phyloP scores from a whole-genome alignment of 2,329 filamentous ascomycete genomes.

The Aureobasidium sp. region DNA sequence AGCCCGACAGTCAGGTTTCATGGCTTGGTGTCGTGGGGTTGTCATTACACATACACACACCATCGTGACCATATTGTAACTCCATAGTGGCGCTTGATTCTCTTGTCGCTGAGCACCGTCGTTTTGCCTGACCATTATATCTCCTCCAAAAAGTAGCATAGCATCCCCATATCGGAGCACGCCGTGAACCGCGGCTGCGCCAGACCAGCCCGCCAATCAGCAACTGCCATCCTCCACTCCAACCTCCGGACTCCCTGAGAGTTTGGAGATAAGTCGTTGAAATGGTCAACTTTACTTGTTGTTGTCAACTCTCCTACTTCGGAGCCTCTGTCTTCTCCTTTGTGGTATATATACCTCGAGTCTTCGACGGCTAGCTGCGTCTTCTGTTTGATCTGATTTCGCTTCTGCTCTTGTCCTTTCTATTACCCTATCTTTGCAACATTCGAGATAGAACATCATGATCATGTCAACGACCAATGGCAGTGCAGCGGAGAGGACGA shows the following conservation, averaged over 20 bases:
- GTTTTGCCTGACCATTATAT: neutral
- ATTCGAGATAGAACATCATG: neutral
- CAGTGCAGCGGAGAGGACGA: slow-evolving; percentile 22
- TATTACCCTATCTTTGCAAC: neutral
- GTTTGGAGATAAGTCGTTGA: slow-evolving; percentile 8
- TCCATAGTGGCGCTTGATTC: neutral
- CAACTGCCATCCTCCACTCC: neutral
- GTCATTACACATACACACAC: neutral
- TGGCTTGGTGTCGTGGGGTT: neutral
- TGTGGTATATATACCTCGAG: neutral
- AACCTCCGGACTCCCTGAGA: neutral
- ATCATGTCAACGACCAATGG: neutral
- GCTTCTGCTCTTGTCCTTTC: neutral
- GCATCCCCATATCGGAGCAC: slow-evolving; percentile 9
- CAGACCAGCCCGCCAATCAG: slow-evolving; percentile 3
- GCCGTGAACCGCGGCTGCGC: neutral
- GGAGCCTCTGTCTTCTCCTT: neutral
- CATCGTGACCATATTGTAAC: neutral
- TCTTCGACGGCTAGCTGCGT: neutral
- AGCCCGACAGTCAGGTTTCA: neutral
- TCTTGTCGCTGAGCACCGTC: neutral
- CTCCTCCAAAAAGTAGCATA: neutral
- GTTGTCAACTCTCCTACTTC: neutral
- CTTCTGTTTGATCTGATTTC: neutral
- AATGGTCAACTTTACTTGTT: slow-evolving; percentile 1